Evolutionary conservation across 1,139 yeast species (phyloP).

Genomic region (Meyerozyma sp.): DNA sequence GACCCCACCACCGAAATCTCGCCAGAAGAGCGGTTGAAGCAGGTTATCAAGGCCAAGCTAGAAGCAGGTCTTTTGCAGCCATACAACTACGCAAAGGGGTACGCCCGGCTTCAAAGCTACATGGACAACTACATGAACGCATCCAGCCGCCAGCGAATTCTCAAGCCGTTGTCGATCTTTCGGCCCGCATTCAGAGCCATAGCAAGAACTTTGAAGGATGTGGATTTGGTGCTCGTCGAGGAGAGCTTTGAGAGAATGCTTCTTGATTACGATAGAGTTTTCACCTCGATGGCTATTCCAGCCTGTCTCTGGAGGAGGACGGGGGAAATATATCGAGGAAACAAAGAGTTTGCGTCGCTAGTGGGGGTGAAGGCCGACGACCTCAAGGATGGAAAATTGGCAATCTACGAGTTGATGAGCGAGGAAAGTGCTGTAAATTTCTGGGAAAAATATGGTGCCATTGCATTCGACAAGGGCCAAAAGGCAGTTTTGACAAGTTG

Average conservation of each 20-base stretch:
- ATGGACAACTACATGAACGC: conserved; percentile 93
- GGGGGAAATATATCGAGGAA: conserved; percentile 93
- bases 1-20: conserved; percentile 94
- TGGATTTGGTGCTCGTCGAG: conserved; percentile 87
- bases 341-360: conserved; percentile 91
- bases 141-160: conserved; percentile 78
- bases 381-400: conserved; percentile 84
- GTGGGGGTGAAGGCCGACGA: conserved; percentile 94
- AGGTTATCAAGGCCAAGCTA: conserved; percentile 91
- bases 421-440: conserved; percentile 97
- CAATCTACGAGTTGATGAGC: conserved; percentile 91
- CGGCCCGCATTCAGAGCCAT: conserved; percentile 94
- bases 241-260: conserved; percentile 93
- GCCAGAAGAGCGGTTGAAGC: conserved; percentile 89
- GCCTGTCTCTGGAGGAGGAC: conserved; percentile 98
- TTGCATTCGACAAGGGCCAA: conserved; percentile 93
- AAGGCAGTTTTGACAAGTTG: conserved; percentile 94
- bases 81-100: conserved; percentile 90
- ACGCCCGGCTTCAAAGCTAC: conserved; percentile 81
- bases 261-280: conserved; percentile 89
- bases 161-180: conserved; percentile 80
- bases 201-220: conserved; percentile 85
- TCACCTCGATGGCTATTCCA: conserved; percentile 96
- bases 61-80: conserved; percentile 94
- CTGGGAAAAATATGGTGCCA: conserved; percentile 97